phyloP scores from a whole-genome alignment of 1,284 basidiomycete species.

The Cryptococcus sp. region DNA sequence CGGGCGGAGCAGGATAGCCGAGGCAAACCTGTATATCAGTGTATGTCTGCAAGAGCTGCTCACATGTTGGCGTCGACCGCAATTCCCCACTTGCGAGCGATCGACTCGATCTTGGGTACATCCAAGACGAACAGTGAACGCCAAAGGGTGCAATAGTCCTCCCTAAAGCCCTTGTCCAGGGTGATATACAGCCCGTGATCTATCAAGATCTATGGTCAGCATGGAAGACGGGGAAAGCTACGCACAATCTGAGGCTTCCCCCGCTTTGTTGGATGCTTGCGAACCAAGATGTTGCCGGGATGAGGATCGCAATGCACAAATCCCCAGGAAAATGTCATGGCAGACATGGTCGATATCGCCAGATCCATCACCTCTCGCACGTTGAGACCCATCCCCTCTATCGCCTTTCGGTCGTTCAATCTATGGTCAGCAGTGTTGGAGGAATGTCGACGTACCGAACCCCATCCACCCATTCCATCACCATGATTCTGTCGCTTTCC shows the following conservation, averaged over 20 bases:
- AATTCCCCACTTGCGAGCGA: conserved; percentile 71
- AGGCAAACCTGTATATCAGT: conserved; percentile 36
- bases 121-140: conserved; percentile 67
- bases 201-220: conserved; percentile 52
- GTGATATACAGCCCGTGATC: conserved; percentile 83
- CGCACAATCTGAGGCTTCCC: conserved; percentile 65
- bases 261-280: conserved; percentile 60
- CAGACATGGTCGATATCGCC: conserved; percentile 61
- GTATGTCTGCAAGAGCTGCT: conserved; percentile 35
- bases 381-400: conserved; percentile 44
- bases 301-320: conserved; percentile 65
- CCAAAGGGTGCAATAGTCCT: conserved; percentile 74
- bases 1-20: conserved; percentile 44
- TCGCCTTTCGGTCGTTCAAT: conserved; percentile 59
- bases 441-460: conserved; percentile 33
- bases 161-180: conserved; percentile 59
- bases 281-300: conserved; percentile 74
- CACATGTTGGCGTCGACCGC: conserved; percentile 66
- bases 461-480: conserved; percentile 77
- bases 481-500: conserved; percentile 66
- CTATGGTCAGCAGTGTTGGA: conserved; percentile 35
- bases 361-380: conserved; percentile 52
- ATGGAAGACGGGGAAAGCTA: background rate
- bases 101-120: conserved; percentile 57
- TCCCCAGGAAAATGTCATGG: conserved; percentile 83